A percentile compares a stretch with the other conserved stretches of the same genome.
phyloP scores from a whole-genome alignment of 2,329 filamentous ascomycete species.

The Aspergillus carbonarius region DNA sequence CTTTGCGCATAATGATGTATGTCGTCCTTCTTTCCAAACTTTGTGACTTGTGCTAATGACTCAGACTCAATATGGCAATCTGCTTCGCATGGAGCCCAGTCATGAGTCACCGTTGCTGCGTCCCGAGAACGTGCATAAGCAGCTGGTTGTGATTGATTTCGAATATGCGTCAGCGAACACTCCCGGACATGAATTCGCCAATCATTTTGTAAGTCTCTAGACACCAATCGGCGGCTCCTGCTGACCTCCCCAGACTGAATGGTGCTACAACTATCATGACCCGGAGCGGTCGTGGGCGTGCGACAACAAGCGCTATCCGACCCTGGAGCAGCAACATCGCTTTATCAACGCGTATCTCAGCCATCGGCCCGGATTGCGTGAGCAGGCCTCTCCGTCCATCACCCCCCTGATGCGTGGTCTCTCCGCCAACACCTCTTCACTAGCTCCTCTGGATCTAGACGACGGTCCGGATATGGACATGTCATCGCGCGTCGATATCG shows the following conservation, averaged over 20 bases:
- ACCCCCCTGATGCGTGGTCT: slow-evolving; percentile 52
- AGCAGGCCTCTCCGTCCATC: slow-evolving; percentile 26
- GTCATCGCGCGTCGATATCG: slow-evolving; percentile 54
- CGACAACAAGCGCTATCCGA: slow-evolving; percentile 71
- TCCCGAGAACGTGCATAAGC: slow-evolving; percentile 91
- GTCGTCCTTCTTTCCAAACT: slow-evolving; percentile 30
- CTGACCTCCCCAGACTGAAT: slow-evolving; percentile 64
- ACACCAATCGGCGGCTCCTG: neutral
- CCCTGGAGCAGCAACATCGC: slow-evolving; percentile 72
- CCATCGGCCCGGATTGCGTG: slow-evolving; percentile 63
- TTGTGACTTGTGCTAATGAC: slow-evolving; percentile 16
- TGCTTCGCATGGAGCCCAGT: slow-evolving; percentile 71
- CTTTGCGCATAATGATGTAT: slow-evolving; percentile 96
- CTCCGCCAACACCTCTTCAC: slow-evolving; percentile 49
- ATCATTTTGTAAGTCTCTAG: slow-evolving; percentile 72
- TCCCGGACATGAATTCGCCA: slow-evolving; percentile 87
- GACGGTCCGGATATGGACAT: slow-evolving; percentile 57
- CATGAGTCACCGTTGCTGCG: slow-evolving; percentile 80
- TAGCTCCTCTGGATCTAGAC: slow-evolving; percentile 77
- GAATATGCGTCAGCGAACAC: slow-evolving; percentile 92
- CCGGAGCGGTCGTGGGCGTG: slow-evolving; percentile 63
- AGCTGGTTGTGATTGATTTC: slow-evolving; percentile 96
- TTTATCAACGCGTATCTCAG: slow-evolving; percentile 86
- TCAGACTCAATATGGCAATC: slow-evolving; percentile 97
- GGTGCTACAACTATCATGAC: slow-evolving; percentile 97